Percentiles rank a stretch among this genome's conserved stretches.
Evolutionary conservation across 768 basidiomycete species (phyloP).

Genomic region (Xerocomellus intermedius): DNA sequence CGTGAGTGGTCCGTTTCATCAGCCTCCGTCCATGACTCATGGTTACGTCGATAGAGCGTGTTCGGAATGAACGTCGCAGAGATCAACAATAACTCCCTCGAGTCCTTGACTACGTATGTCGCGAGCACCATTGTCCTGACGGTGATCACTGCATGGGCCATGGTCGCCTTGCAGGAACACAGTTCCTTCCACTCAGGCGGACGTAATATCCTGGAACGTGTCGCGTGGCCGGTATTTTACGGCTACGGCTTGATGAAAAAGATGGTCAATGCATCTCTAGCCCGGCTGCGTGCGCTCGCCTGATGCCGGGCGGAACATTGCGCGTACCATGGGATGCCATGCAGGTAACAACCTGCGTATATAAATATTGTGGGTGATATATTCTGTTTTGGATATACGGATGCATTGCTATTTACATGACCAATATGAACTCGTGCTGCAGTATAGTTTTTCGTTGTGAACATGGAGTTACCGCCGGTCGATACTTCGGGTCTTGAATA

Average conservation of each 20-base stretch:
- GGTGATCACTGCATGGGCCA: conserved; percentile 51
- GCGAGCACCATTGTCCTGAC: conserved; percentile 50
- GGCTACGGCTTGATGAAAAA: not conserved
- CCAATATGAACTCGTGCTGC: not conserved
- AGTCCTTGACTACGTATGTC: conserved; percentile 39
- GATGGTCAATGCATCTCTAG: not conserved
- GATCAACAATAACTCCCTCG: conserved; percentile 27
- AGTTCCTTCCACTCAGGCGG: conserved; percentile 22
- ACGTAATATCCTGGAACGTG: conserved; percentile 7
- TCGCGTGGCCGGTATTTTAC: conserved; percentile 22
- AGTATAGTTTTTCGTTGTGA: not conserved
- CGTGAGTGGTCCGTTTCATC: conserved; percentile 12
- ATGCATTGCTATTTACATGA: not conserved
- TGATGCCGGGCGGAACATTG: not conserved
- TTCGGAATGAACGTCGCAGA: conserved; percentile 32
- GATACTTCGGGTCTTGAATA: not conserved
- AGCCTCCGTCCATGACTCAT: not conserved
- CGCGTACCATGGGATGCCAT: not conserved
- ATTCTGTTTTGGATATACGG: not conserved
- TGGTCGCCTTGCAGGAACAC: conserved; percentile 48
- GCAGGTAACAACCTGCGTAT: not conserved
- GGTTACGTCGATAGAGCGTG: conserved; percentile 27
- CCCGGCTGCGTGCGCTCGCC: not conserved
- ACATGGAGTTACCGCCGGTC: not conserved
- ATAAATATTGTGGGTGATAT: not conserved